phyloP scores from a whole-genome alignment of 345 rosid species.

The Dipteronia sinensis region DNA sequence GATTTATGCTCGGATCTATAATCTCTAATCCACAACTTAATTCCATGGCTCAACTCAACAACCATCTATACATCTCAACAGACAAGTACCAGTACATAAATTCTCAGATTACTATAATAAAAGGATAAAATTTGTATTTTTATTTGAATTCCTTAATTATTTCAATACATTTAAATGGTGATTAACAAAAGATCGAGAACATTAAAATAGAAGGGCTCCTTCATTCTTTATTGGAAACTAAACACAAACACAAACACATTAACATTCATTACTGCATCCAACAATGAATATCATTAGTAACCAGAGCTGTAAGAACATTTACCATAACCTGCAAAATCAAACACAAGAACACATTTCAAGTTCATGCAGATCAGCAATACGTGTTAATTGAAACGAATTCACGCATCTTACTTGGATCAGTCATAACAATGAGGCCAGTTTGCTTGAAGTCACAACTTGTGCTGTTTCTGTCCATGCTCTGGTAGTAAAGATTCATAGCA shows the following conservation, averaged over 20 bases:
- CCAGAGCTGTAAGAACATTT: neutral
- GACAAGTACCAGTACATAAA: too few relatives aligned
- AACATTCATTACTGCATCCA: neutral
- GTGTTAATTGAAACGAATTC: neutral
- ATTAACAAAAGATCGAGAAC: too few relatives aligned
- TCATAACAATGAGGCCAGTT: conserved; percentile 9
- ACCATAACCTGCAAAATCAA: conserved; percentile 14
- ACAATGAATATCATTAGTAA: neutral
- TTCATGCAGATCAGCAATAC: neutral
- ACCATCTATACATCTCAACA: too few relatives aligned
- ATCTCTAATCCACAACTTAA: too few relatives aligned
- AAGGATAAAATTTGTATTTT: too few relatives aligned
- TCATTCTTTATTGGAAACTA: neutral
- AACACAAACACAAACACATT: neutral
- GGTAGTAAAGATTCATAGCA: conserved; percentile 25
- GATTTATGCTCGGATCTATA: too few relatives aligned
- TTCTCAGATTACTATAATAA: too few relatives aligned
- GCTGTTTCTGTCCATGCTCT: neutral
- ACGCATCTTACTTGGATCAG: conserved; percentile 15
- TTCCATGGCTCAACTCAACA: too few relatives aligned
- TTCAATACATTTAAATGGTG: too few relatives aligned
- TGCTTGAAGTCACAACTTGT: conserved; percentile 7
- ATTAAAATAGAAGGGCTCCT: neutral
- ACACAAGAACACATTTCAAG: neutral
- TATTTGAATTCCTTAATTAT: too few relatives aligned